These are phyloP conservation scores for Suillus discolor DNA, from an alignment of 768 basidiomycete genomes.

Conservation along the genomic window DNA sequence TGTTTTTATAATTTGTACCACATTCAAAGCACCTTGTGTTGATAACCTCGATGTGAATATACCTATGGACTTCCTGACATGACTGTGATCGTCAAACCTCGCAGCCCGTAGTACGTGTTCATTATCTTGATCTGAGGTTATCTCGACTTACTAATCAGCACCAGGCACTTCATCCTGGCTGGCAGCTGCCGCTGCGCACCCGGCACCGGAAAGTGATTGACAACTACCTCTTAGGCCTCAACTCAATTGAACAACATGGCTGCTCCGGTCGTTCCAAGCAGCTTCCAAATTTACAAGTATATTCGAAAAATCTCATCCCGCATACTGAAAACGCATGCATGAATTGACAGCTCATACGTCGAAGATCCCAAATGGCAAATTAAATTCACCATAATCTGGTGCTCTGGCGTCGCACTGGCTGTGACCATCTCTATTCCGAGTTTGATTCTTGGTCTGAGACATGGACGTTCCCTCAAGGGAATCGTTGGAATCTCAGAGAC, in stretches of 20 bases:
- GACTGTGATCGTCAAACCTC: background rate
- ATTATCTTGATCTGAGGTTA: conserved; percentile 14
- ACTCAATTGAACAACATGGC: conserved; percentile 24
- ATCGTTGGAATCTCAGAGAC: conserved; percentile 57
- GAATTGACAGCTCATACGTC: conserved; percentile 62
- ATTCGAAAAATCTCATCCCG: conserved; percentile 22
- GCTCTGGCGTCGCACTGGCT: conserved; percentile 50
- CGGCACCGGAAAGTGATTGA: no score
- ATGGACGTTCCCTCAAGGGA: conserved; percentile 44
- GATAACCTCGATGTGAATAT: background rate
- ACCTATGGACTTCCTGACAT: background rate
- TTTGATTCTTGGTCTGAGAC: conserved; percentile 36
- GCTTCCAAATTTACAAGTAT: conserved; percentile 70
- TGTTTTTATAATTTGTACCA: no score
- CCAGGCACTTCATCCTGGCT: background rate
- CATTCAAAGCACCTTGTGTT: no score
- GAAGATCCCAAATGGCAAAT: conserved; percentile 79
- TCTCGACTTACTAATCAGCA: conserved; percentile 6
- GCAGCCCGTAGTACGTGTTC: background rate
- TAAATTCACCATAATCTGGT: conserved; percentile 76
- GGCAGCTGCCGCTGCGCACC: no score
- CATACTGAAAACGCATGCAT: background rate
- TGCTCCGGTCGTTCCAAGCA: conserved; percentile 58
- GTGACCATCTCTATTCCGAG: conserved; percentile 53
- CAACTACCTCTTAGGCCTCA: no score